Evolutionary conservation across 768 basidiomycete species (phyloP), one percentile per base, ranked within the genome.

Genomic region (Hypsizygus marmoreus): DNA sequence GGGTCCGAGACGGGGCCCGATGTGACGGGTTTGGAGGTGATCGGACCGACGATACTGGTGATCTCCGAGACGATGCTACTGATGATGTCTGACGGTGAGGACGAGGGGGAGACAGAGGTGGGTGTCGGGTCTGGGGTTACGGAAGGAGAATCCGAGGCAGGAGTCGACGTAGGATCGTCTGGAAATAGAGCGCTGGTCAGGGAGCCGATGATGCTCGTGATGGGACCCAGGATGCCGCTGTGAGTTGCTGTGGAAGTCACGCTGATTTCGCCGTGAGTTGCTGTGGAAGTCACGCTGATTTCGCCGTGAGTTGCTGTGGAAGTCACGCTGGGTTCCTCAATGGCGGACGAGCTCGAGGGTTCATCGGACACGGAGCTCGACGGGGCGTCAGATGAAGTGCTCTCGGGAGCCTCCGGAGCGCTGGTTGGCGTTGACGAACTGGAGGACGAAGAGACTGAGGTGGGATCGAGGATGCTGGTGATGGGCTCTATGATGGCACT

Each of bases 121-220:
- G 22, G 8, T 7, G 34, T 39, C 6, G 35, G 20, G 16, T 12
- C 16, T 2, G 46, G 46, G 13, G 33, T 20, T 23, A 23, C 45
- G 14, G 32, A 4, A 20, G n/a, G n/a, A n/a, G n/a, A n/a, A n/a
- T n/a, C 31, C 8, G 35, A 25, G 25, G 36, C 19, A n/a, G 43
- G 29, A 6, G 40, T 43, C 14, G 54, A 32, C 16, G 43, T 32
- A 7, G 45, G 42, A 37, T 53, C 19, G 42, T 39, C 6, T 36
- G 34, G 35, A 43, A 32, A 26, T 19, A 50, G n/a, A 37, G 43
- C 29, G 43, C 48, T 49, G 19, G 47, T 49, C 19, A 40, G 50
- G 14, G 19, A 4, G 42, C 23, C 25, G 29, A 40, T 16, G 42
- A 4, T 37, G 30, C n/a, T 23, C 5, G 48, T 48, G 12, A 57